These are phyloP conservation scores for Aspergillus terreus DNA, from an alignment of 2,329 filamentous ascomycete genomes.

Conservation along the genomic window DNA sequence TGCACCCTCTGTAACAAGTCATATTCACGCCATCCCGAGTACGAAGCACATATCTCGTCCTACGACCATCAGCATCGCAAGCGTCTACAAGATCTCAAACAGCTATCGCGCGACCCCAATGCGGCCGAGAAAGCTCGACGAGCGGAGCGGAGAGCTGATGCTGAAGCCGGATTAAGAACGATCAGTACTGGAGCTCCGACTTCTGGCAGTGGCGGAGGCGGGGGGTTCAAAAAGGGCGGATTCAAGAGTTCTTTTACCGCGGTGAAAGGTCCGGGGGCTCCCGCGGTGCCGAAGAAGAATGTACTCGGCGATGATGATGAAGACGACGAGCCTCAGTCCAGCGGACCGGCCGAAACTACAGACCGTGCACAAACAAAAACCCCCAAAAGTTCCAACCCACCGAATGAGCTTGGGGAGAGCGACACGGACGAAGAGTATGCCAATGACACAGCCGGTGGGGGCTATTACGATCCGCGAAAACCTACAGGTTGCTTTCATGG, in stretches of 20 bases:
- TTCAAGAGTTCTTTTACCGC: slow-evolving; percentile 74
- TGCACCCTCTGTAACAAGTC: slow-evolving; percentile 88
- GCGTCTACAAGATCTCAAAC: slow-evolving; percentile 47
- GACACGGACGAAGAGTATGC: slow-evolving; percentile 67
- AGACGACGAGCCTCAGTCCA: slow-evolving; percentile 24
- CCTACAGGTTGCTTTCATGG: slow-evolving; percentile 48
- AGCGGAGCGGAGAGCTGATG: slow-evolving; percentile 42
- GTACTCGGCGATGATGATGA: slow-evolving; percentile 42
- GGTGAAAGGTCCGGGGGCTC: slow-evolving; percentile 37
- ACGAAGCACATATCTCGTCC: slow-evolving; percentile 87
- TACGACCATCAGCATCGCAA: slow-evolving; percentile 97
- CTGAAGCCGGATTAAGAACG: slow-evolving; percentile 36
- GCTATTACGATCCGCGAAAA: slow-evolving; percentile 51
- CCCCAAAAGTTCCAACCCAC: background rate
- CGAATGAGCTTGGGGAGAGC: slow-evolving; percentile 57
- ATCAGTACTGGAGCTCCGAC: slow-evolving; percentile 20
- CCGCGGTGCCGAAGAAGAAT: slow-evolving; percentile 36
- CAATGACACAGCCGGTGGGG: slow-evolving; percentile 30
- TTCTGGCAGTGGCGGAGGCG: slow-evolving; percentile 19
- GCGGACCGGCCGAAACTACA: background rate
- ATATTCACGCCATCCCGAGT: slow-evolving; percentile 92
- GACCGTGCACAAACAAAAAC: background rate
- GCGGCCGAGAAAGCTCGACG: slow-evolving; percentile 40
- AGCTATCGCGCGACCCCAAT: slow-evolving; percentile 42
- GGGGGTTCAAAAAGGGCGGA: slow-evolving; percentile 71